A percentile compares a stretch with the other conserved stretches of the same genome.
phyloP scores from a whole-genome alignment of 2,329 filamentous ascomycete genomes.

The Talaromyces sp. region DNA sequence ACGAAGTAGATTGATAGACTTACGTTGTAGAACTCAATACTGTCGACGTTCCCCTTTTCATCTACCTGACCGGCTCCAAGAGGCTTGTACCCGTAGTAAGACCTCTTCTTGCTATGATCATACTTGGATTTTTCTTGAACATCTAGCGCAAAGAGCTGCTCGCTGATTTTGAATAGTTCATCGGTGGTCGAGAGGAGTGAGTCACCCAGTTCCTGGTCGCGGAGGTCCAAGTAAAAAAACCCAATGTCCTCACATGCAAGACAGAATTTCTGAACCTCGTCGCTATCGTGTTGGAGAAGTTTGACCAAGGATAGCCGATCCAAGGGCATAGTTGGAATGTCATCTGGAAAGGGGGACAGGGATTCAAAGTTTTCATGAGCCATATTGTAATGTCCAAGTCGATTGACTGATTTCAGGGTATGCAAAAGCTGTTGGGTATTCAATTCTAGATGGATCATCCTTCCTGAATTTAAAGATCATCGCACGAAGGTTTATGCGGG shows the following conservation, averaged over 20 bases:
- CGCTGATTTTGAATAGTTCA: conserved; percentile 46
- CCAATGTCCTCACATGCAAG: conserved; percentile 49
- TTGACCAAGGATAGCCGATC: conserved; percentile 41
- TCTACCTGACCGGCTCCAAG: conserved; percentile 49
- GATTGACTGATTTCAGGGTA: not conserved
- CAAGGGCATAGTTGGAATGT: conserved; percentile 45
- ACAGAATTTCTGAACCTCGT: conserved; percentile 37
- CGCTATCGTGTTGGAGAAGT: conserved; percentile 34
- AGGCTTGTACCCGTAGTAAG: conserved; percentile 55
- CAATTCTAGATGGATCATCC: not conserved
- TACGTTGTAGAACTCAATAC: conserved; percentile 57
- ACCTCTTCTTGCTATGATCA: conserved; percentile 50
- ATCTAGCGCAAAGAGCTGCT: conserved; percentile 48
- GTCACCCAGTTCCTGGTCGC: conserved; percentile 35
- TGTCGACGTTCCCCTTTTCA: conserved; percentile 47
- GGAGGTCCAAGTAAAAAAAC: conserved; percentile 57
- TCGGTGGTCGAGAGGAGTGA: conserved; percentile 45
- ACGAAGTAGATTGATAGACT: conserved; percentile 11
- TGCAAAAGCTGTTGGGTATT: not conserved
- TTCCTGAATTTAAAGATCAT: not conserved
- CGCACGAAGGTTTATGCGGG: not conserved
- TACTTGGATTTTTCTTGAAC: conserved; percentile 54
- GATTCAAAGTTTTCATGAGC: conserved; percentile 24
- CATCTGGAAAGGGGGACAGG: conserved; percentile 41
- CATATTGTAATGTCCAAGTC: not conserved